Base-by-base conservation (phyloP, 345 rosid genomes). In the Salix dunnii region DNA sequence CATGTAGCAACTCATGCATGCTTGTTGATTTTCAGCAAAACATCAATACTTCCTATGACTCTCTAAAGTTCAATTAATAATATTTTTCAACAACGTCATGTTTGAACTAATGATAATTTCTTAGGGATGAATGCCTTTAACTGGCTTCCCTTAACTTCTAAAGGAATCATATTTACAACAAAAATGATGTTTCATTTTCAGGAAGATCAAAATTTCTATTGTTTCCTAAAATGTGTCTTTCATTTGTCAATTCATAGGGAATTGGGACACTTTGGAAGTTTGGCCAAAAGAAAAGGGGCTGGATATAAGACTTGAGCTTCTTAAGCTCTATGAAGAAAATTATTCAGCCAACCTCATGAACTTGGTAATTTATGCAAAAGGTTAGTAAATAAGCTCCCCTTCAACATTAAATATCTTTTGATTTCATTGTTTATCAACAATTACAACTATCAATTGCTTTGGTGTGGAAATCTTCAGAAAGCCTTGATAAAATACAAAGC, bases 311-410 rank as follows among this genome's bases (percentile, higher is more conserved):
- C 73, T 74, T 20, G 97, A 93, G 85, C 97, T 95, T 72, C 86
- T 95, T 46, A 91, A 89, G 68, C 91, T 95, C 81, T 95, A 95
- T 71, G 82, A 89, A 49, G 93, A 91, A 71, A 76, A 93, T 70
- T 95, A 95, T 88, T 95, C 99, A 20, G 91, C 99, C 75, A 95
- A 90, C 86, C 87, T 90, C 55, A 95, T 95, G 97, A 89, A 90
- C 83, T 87, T 95, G 64, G 97, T 91, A 73, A 87, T 93, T 46
- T 95, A 95, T 80, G 84, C 90, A 77, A 93, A 91, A 85, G 99
- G 97, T 91, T 78, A 55, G 87, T 79, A 60, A 43, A 64, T 12
- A 21, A 16, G 42, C 23, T 7, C 30, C 53, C 18, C 21, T 51
- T n/a, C 8, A 60, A 60, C 10, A 31, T 46, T 14, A 46, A 13